A percentile compares a stretch with the other conserved stretches of the same genome.
Evolutionary conservation across 441 rosid species (phyloP).

Genomic region (Croton setiger): DNA sequence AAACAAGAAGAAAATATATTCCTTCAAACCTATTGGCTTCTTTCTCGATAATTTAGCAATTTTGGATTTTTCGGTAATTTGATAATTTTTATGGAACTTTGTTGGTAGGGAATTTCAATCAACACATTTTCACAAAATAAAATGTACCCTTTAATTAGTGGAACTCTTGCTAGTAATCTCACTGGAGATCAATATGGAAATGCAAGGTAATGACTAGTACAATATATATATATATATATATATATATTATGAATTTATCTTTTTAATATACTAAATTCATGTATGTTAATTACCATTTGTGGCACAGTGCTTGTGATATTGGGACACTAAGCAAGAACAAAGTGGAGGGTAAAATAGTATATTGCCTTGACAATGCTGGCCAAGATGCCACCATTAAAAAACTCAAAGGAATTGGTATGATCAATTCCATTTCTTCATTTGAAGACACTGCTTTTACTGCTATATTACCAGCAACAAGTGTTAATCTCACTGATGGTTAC

Average conservation of each 20-base stretch:
- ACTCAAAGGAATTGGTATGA: slow-evolving; percentile 57
- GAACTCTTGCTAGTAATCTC: slow-evolving; percentile 46
- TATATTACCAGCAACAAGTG: slow-evolving; percentile 37
- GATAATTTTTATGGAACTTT: no score
- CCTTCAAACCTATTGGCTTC: no score
- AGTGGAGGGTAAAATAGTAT: slow-evolving; percentile 67
- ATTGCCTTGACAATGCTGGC: slow-evolving; percentile 40
- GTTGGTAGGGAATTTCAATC: slow-evolving; percentile 52
- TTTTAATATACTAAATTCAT: neutral
- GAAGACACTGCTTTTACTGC: slow-evolving; percentile 38
- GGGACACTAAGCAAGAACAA: slow-evolving; percentile 49
- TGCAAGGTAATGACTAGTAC: slow-evolving; percentile 40
- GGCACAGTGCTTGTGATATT: slow-evolving; percentile 48
- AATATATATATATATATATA: no score
- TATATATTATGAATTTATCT: no score
- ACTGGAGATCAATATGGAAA: slow-evolving; percentile 36
- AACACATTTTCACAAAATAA: slow-evolving; percentile 50
- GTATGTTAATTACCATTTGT: neutral
- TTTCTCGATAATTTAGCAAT: no score
- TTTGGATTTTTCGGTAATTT: no score
- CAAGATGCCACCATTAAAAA: slow-evolving; percentile 45
- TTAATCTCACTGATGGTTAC: slow-evolving; percentile 37
- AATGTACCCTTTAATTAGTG: slow-evolving; percentile 62
- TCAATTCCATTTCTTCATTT: slow-evolving; percentile 26
- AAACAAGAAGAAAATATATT: no score